Base-by-base conservation (phyloP, 2,329 filamentous ascomycete species). In the Ramularia collo-cygni region DNA sequence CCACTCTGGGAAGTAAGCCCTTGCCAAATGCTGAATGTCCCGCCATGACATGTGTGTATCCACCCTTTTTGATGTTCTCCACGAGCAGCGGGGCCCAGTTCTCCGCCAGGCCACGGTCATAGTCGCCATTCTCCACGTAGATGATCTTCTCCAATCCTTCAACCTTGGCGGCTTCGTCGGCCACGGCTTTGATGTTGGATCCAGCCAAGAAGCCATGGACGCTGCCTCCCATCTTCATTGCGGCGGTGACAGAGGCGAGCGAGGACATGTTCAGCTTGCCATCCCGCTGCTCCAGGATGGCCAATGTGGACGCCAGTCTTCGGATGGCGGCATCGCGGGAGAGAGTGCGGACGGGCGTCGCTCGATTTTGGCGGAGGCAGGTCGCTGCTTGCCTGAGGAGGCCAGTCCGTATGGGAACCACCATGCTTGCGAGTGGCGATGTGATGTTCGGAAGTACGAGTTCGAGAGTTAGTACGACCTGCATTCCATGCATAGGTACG, bases 1-100 rank as follows among this genome's bases (percentile, higher is more conserved):
- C 87, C 12, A 95, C 85, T 47, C 92, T 81, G 28, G 92, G 92
- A 67, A 98, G 73, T 32, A 98, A 65, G 64, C 83, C 93, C 77
- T 98, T 98, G 58, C 92, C 92, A 66, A 98, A 98, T 1, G 92
- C 88, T 16, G 89, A 92, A 70, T 96, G 88, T 40, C 85, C 83
- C 28, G 83, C 85, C 56, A 98, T 75, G 49, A 98, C 77, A 61
- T 98, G 92, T 46, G 89, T 94, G 65, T 88, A 96, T 44, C 82
- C 85, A 45, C 86, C 89, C 63, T 92, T 92, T 70, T 94, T 94
- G 66, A 96, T 90, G 66, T 96, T 98, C 65, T 96, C 90, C 37
- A 88, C 84, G 28, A 98, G 73, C 33, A 98, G 72, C 40, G 88
- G 85, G n/a, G 90, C 92, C 60, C 78, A 96, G 71, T 86, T 95